These are phyloP conservation scores for Claviceps fusiformis DNA, from an alignment of 2,329 filamentous ascomycete species.

Conservation along the genomic window DNA sequence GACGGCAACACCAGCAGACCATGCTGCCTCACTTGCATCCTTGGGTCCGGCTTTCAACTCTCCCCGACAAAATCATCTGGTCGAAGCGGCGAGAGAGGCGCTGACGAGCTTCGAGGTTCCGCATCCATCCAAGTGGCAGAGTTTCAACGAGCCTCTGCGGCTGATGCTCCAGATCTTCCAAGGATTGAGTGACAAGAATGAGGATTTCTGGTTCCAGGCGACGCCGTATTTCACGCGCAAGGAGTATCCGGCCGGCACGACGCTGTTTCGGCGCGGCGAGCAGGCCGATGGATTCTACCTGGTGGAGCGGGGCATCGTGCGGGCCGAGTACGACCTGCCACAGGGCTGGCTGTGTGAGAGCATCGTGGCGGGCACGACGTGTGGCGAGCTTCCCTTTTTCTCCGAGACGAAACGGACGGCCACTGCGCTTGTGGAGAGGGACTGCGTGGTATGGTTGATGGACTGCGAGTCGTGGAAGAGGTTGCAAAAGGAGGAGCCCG, in stretches of 20 bases:
- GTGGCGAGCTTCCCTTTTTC: constrained; percentile 93
- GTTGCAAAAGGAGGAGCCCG: constrained; percentile 58
- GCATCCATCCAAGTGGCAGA: constrained; percentile 58
- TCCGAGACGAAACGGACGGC: constrained; percentile 78
- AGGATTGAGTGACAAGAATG: constrained; percentile 69
- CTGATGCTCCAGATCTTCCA: constrained; percentile 94
- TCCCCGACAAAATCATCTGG: constrained; percentile 64
- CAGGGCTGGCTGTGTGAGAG: constrained; percentile 83
- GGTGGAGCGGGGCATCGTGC: constrained; percentile 74
- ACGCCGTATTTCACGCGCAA: constrained; percentile 61
- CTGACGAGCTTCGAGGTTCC: constrained; percentile 52
- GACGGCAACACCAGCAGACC: neutral
- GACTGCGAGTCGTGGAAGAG: constrained; percentile 56
- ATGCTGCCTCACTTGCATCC: constrained; percentile 19
- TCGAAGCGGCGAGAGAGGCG: constrained; percentile 63
- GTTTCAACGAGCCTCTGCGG: constrained; percentile 78
- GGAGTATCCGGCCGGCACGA: constrained; percentile 53
- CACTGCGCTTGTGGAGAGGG: constrained; percentile 69
- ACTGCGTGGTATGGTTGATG: constrained; percentile 74
- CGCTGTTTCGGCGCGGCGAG: constrained; percentile 69
- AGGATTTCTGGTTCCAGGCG: constrained; percentile 88
- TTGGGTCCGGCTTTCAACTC: constrained; percentile 49
- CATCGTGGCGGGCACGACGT: constrained; percentile 88
- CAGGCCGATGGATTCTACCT: constrained; percentile 75
- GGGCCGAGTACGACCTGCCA: constrained; percentile 80